These are phyloP conservation scores for Fusarium citri DNA, from an alignment of 2,329 filamentous ascomycete genomes.

Conservation along the genomic window DNA sequence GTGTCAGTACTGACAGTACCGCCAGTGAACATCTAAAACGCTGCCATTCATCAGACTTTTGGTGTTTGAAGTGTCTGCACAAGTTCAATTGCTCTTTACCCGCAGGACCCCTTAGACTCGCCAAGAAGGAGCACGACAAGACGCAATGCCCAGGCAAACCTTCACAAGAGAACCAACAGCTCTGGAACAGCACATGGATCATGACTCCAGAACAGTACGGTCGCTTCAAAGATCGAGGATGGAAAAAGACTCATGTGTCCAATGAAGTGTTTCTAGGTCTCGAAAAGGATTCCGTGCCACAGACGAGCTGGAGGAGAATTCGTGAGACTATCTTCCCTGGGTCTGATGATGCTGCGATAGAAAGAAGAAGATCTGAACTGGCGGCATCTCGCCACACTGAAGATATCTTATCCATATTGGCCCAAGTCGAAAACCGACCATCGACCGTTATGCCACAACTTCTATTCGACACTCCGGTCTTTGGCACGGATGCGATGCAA, in stretches of 20 bases:
- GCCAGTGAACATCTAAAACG: constrained; percentile 12
- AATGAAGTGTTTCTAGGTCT: background rate
- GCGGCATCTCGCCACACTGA: no score
- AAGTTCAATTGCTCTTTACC: constrained; percentile 14
- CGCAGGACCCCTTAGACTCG: accelerated
- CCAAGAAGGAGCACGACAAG: background rate
- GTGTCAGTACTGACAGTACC: background rate
- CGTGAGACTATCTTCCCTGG: constrained; percentile 9
- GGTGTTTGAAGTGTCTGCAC: constrained; percentile 8
- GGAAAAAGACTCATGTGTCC: constrained; percentile 8
- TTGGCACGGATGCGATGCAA: background rate
- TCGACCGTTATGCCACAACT: background rate
- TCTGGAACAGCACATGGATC: background rate
- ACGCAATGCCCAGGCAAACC: background rate
- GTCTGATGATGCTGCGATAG: background rate
- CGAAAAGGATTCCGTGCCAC: background rate
- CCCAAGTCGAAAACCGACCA: no score
- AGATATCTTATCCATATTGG: no score
- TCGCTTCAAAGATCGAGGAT: background rate
- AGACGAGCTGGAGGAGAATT: constrained; percentile 20
- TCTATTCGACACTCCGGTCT: background rate
- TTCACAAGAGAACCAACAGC: background rate
- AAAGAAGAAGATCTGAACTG: background rate
- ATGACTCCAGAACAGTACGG: background rate
- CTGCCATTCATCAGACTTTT: background rate